These are phyloP conservation scores for Soucietia sequanensis DNA, from an alignment of 805 yeast species.

Conservation along the genomic window DNA sequence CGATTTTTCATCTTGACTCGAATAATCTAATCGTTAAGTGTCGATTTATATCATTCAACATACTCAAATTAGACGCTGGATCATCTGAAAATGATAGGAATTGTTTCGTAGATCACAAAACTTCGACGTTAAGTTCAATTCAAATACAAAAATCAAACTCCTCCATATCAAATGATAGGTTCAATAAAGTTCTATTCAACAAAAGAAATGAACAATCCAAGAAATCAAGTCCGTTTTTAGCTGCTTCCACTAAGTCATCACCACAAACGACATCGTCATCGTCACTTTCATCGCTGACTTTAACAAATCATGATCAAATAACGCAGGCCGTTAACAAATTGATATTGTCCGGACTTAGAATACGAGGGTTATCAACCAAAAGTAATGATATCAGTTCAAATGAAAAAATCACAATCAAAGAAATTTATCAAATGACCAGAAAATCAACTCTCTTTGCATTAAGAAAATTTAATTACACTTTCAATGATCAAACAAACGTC, in stretches of 20 bases:
- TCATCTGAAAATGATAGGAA: no score
- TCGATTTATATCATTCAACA: no score
- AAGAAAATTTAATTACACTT: conserved; percentile 33
- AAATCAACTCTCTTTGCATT: conserved; percentile 38
- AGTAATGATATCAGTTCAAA: conserved; percentile 19
- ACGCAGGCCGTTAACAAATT: conserved; percentile 30
- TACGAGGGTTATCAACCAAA: conserved; percentile 34
- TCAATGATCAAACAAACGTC: conserved; percentile 15
- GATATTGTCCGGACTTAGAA: conserved; percentile 40
- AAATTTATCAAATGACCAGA: conserved; percentile 41
- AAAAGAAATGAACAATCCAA: no score
- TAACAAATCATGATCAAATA: conserved; percentile 3
- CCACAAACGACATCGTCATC: not conserved
- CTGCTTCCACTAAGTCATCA: no score
- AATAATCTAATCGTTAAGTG: not conserved
- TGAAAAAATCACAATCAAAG: conserved; percentile 36
- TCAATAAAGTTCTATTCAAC: no score
- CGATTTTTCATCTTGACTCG: conserved; percentile 5
- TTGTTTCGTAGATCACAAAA: no score
- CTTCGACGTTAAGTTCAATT: no score
- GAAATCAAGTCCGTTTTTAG: no score
- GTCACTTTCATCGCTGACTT: not conserved
- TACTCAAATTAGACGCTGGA: no score
- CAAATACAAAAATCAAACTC: no score
- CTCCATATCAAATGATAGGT: no score